Evolutionary conservation across 192 early-diverging fungal genomes (phyloP), one percentile per base, ranked within the genome.

Genomic region (Allomyces javanicus): DNA sequence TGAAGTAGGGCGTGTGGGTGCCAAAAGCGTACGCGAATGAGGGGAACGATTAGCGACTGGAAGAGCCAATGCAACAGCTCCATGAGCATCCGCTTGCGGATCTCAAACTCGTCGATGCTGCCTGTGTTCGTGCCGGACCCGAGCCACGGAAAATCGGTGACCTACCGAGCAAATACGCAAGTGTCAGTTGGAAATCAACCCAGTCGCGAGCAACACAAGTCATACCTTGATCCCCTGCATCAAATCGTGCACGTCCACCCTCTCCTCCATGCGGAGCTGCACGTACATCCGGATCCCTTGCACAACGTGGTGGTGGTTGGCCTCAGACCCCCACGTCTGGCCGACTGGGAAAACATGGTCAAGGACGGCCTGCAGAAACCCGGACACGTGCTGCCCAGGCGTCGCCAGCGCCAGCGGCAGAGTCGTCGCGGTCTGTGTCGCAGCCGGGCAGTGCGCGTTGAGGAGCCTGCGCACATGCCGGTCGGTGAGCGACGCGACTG

Each of bases 11-110:
- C 40, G 24, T 25, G 23, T 24, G 3, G 45, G 11, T 22, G 1
- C 14, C 6, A 65, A 65, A 40, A 40, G 4, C 79, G 62, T 68
- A 81, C 77, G 76, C 72, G 71, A 10, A 92, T 43, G 7, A 92
- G 65, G 12, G 80, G 77, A 25, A 87, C 75, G 14, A 86, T 68
- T 58, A 81, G 82, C 11, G 75, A 73, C 1, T 78, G 67, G 55
- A 89, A 70, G 0, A 92, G 63, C 88, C 88, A 92, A 63, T 73
- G 79, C 2, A 90, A 24, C 67, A 88, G 76, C 50, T 85, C 77
- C 7, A 72, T 67, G 14, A 89, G 71, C 2, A 88, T 76, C 40
- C 84, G 80, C 11, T 66, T 44, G 26, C 81, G 67, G 63, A 85
- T 86, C 11, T 67, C 25, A 21, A 1, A 9, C 23, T 23, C 62